A percentile compares a stretch with the other conserved stretches of the same genome.
These are phyloP conservation scores for Chlamydomonas sp. DNA, from an alignment of 139 green algal genomes.

Conservation along the genomic window DNA sequence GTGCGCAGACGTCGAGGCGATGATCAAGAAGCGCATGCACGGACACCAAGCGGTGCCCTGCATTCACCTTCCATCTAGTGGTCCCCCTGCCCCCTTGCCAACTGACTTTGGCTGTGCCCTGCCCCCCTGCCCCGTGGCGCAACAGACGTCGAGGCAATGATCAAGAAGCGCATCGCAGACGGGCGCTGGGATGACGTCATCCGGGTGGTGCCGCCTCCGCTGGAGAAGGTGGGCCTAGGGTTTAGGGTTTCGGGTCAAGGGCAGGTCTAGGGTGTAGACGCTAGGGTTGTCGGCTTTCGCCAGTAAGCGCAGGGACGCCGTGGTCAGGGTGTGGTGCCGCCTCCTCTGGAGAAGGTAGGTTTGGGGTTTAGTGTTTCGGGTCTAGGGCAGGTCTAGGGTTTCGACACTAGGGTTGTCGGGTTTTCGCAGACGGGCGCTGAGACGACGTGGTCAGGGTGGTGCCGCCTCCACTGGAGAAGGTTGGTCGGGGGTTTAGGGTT, in stretches of 20 bases:
- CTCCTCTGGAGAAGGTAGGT: slow-evolving; percentile 41
- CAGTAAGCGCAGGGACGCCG: slow-evolving; percentile 51
- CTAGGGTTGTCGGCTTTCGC: too few relatives aligned
- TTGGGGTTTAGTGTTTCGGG: too few relatives aligned
- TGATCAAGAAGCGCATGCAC: too few relatives aligned
- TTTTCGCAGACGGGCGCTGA: slow-evolving; percentile 38
- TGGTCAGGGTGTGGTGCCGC: slow-evolving; percentile 54
- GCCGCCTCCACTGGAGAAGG: slow-evolving; percentile 42
- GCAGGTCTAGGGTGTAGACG: too few relatives aligned
- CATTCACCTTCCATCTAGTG: too few relatives aligned
- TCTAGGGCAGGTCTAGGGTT: too few relatives aligned
- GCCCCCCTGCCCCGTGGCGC: neutral
- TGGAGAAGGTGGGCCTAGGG: slow-evolving; percentile 44
- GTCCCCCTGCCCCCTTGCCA: too few relatives aligned
- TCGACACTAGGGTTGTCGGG: too few relatives aligned
- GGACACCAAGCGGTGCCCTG: too few relatives aligned
- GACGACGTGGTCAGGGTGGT: slow-evolving; percentile 69
- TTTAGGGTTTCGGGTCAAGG: too few relatives aligned
- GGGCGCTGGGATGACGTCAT: slow-evolving; percentile 59
- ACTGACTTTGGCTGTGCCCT: neutral
- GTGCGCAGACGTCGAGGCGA: too few relatives aligned
- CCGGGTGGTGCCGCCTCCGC: slow-evolving; percentile 46
- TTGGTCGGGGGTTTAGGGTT: too few relatives aligned
- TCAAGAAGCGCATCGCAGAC: slow-evolving; percentile 64
- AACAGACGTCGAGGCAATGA: slow-evolving; percentile 78